Base-by-base conservation (phyloP, 345 rosid genomes). In the Citrus unshiu region DNA sequence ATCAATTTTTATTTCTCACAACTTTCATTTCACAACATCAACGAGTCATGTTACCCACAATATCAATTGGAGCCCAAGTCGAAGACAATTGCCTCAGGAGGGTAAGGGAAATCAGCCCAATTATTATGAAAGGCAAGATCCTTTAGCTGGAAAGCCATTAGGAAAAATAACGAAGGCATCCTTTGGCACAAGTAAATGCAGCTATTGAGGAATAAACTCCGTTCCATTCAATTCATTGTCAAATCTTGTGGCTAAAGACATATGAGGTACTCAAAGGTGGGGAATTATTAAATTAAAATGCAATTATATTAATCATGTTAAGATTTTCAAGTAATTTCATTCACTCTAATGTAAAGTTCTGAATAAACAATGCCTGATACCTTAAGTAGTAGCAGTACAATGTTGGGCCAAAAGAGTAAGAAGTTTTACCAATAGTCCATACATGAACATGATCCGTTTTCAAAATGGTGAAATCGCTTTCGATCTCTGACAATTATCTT, bases 401-500 rank as follows among this genome's bases (percentile, higher is more conserved):
- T 37, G 7, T 32, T 59, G 7, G 34, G 54, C 43, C 39, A 14
- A 60, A 27, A 16, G 18, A 25, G 57, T 24, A 16, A 73, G 70
- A 19, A 27, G 68, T 83, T 54, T 51, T 86, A 88, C 88, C 91
- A 89, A 60, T 85, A 92, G 69, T 91, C 96, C 81, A 82, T 81
- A 60, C 91, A 93, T 0, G 96, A 88, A 84, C 93, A 89, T 14
- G 83, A 85, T 0, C 97, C 95, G 61, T 87, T 83, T 87, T 87
- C 75, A 58, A 93, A 93, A 86, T 88, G 97, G 83, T 88, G 97
- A 78, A 92, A 90, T 40, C 92, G 91, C 78, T 88, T 89, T 51
- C 92, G 68, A 71, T 93, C 95, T 34, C 93, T 80, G 9, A 93
- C 89, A 4, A 85, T 78, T 59, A 89, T 89, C 79, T 81, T 81